phyloP scores from a whole-genome alignment of 805 yeast genomes.

The Pichia nakasei region DNA sequence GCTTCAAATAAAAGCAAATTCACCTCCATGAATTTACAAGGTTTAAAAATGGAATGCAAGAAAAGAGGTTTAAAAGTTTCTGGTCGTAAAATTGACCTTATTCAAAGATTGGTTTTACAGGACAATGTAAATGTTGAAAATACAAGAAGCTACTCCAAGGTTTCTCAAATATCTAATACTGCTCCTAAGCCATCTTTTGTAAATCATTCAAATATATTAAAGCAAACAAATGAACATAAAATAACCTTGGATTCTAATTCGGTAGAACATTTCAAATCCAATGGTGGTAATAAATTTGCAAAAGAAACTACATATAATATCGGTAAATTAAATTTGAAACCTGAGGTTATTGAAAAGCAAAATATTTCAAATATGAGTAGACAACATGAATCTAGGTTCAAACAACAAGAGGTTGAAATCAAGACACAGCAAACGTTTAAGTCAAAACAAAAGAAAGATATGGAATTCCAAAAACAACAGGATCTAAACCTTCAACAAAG shows the following conservation, averaged over 20 bases:
- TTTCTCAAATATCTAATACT: not conserved
- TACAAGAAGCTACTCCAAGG: conserved; percentile 6
- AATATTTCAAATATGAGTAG: too few species aligned
- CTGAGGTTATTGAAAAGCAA: too few species aligned
- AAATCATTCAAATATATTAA: not conserved
- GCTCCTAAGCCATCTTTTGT: not conserved
- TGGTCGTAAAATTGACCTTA: conserved; percentile 54
- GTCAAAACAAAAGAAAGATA: too few species aligned
- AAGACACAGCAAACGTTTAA: too few species aligned
- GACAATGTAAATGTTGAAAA: conserved; percentile 8
- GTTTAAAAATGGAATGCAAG: conserved; percentile 51
- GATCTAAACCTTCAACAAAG: too few species aligned
- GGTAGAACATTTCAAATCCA: not conserved
- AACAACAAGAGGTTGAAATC: too few species aligned
- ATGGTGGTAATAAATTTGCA: too few species aligned
- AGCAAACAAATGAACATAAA: not conserved
- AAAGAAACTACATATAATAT: too few species aligned
- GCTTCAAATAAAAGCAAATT: conserved; percentile 18
- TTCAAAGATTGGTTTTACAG: conserved; percentile 26
- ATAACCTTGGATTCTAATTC: too few species aligned
- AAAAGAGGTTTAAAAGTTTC: conserved; percentile 49
- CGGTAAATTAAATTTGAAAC: too few species aligned
- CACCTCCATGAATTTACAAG: conserved; percentile 40
- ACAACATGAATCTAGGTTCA: too few species aligned
- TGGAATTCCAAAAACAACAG: too few species aligned